Base-by-base conservation (phyloP, 495 filamentous ascomycete genomes). In the Barbatosphaeria neglecta region DNA sequence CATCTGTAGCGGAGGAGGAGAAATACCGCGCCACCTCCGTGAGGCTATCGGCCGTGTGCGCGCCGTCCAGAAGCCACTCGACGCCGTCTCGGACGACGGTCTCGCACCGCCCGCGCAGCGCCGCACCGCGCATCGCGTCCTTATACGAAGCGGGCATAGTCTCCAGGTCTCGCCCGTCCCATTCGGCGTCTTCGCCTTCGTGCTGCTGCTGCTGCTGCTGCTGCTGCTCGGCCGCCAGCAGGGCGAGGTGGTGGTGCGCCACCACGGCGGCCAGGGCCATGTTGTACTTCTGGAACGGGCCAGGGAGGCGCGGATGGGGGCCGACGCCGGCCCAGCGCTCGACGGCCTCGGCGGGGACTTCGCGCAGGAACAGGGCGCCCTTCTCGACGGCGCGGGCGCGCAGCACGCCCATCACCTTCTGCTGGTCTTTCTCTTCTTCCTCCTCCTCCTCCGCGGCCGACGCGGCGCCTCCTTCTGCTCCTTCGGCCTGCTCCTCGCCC, bases 1-100 rank as follows among this genome's bases (percentile, higher is more conserved):
- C n/a, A n/a, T n/a, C n/a, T n/a, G n/a, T n/a, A n/a, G n/a, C n/a
- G n/a, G n/a, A n/a, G n/a, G n/a, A n/a, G n/a, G n/a, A n/a, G 57
- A 92, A 93, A 89, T 90, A 95, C 44, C 70, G 70, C 2, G 75
- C 86, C 1, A 81, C 79, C 20, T 80, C 67, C 20, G 73, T 68
- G 43, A 95, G 77, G 54, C 85, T 92, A 49, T 93, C 87, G 5
- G 81, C 70, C 0, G 90, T 97, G 50, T 97, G 90, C 4, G 87
- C 90, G 4, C 90, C 87, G 58, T 97, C 90, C 40, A 96, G 80
- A 52, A 81, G 80, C 90, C 92, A 96, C 20, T 74, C 69, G 0
- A 86, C 63, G 15, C 51, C 53, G 1, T 57, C 69, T 0, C 44
- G 78, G 6, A 56, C 57, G 4, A 81, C 68, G 22, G 77, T 77